phyloP scores from a whole-genome alignment of 2,329 filamentous ascomycete genomes.

The Blumeria graminis region DNA sequence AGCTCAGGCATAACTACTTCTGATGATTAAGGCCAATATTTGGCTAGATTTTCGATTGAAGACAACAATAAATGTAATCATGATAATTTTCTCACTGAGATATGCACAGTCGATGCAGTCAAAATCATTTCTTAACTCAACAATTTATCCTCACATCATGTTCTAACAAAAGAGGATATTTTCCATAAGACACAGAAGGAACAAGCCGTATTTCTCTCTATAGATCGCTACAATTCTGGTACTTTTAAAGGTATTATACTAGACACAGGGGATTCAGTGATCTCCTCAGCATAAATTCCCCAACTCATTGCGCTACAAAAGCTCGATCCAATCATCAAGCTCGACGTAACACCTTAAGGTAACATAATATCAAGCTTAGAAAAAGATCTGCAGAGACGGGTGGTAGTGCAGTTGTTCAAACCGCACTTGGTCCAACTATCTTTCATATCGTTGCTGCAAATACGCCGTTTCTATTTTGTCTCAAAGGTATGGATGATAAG shows the following conservation, averaged over 20 bases:
- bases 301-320: neutral
- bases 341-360: neutral
- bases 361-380: neutral
- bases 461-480: neutral
- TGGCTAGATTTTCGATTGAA: too few relatives aligned
- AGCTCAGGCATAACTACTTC: too few relatives aligned
- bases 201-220: neutral
- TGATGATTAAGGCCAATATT: too few relatives aligned
- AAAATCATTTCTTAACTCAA: neutral
- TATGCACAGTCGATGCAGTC: neutral
- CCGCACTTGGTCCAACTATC: neutral
- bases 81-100: neutral
- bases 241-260: neutral
- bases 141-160: neutral
- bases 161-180: neutral
- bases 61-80: too few relatives aligned
- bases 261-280: neutral
- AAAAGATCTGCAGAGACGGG: neutral
- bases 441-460: neutral
- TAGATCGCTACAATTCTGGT: neutral
- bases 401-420: neutral
- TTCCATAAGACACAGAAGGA: neutral
- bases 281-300: neutral
- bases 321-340: neutral
- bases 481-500: neutral